Conservation (phyloP, 176 grass and related monocot genomes). For the Secale cereale region DNA sequence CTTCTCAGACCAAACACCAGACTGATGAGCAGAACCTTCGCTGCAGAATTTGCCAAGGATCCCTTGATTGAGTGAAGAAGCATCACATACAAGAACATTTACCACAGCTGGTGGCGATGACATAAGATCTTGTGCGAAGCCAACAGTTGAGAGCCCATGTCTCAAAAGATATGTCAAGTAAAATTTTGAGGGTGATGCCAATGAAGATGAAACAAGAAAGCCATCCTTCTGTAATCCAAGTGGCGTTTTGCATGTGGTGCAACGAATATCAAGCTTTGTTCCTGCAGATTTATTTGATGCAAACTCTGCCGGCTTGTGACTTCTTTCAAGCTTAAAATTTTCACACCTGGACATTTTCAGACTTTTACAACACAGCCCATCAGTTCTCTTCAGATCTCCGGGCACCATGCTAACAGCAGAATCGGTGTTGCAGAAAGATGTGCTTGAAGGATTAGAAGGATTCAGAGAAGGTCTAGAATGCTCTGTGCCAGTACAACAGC, state of each 20-base stretch:
- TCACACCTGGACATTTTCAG: conserved; percentile 24
- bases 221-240: conserved; percentile 62
- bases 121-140: neutral
- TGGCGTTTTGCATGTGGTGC: conserved; percentile 52
- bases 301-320: conserved; percentile 5
- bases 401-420: neutral
- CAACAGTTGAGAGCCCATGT: conserved; percentile 34
- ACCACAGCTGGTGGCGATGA: conserved; percentile 24
- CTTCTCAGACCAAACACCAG: conserved; percentile 68
- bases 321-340: conserved; percentile 41
- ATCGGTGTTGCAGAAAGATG: conserved; percentile 27
- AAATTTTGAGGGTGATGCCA: conserved; percentile 49
- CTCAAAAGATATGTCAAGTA: conserved; percentile 59
- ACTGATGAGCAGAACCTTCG: conserved; percentile 20
- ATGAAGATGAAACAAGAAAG: conserved; percentile 46
- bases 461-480: conserved; percentile 30
- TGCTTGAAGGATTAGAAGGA: conserved; percentile 31
- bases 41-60: conserved; percentile 35
- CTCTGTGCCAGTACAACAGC: conserved; percentile 27
- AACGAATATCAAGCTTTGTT: conserved; percentile 56
- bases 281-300: neutral
- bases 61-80: conserved; percentile 47
- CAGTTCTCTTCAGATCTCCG: conserved; percentile 24
- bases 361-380: conserved; percentile 17
- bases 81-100: conserved; percentile 50